These are phyloP conservation scores for Neospermospora avenae DNA, from an alignment of 2,329 filamentous ascomycete species.

Conservation along the genomic window DNA sequence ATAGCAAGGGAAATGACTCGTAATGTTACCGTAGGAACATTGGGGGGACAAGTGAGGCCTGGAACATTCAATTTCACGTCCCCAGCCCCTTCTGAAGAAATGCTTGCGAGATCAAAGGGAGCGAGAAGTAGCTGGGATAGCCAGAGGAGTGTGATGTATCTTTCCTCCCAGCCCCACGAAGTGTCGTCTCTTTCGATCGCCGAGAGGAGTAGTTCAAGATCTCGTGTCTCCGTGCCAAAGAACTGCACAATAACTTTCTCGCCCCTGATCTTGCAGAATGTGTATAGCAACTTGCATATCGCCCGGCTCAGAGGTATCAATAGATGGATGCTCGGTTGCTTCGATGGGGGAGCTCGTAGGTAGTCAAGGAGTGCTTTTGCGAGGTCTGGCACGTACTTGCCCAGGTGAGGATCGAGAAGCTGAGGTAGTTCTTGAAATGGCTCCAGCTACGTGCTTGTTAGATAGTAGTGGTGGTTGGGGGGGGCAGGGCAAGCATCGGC, in stretches of 20 bases:
- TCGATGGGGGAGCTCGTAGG: conserved; percentile 47
- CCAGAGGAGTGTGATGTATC: conserved; percentile 87
- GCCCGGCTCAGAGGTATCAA: conserved; percentile 47
- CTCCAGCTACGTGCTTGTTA: conserved; percentile 54
- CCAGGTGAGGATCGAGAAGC: conserved; percentile 80
- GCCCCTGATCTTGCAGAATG: conserved; percentile 90
- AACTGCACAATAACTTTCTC: conserved; percentile 91
- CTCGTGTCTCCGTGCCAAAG: conserved; percentile 82
- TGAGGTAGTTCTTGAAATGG: conserved; percentile 95
- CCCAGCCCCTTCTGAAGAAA: conserved; percentile 61
- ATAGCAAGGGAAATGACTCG: conserved; percentile 70
- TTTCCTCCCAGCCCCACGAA: conserved; percentile 76
- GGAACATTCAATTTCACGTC: conserved; percentile 43
- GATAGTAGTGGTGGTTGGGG: neutral
- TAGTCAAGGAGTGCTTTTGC: conserved; percentile 73
- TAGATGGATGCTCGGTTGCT: conserved; percentile 36
- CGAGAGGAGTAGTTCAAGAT: conserved; percentile 75
- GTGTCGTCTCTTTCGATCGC: conserved; percentile 59
- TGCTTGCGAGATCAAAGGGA: conserved; percentile 85
- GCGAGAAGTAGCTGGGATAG: conserved; percentile 77
- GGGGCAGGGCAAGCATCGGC: too few relatives aligned
- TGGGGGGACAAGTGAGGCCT: conserved; percentile 52
- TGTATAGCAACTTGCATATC: conserved; percentile 78
- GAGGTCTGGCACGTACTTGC: conserved; percentile 69
- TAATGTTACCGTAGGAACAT: conserved; percentile 66